Base-by-base conservation (phyloP, 768 basidiomycete species). In the Podaxis carcinomalis region DNA sequence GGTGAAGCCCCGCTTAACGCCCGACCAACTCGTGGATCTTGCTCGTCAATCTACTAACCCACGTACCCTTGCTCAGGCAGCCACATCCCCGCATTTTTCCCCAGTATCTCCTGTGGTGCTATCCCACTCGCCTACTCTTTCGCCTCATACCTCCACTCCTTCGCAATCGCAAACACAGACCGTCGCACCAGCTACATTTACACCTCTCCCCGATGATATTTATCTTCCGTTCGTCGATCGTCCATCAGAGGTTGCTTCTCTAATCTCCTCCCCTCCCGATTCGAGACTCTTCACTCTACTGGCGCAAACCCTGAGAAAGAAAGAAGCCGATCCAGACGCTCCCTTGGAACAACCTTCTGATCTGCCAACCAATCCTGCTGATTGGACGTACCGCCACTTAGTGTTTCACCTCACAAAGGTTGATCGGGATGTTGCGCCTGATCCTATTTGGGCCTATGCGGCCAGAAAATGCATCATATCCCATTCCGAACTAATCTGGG, bases 171-270 rank as follows among this genome's bases (percentile, higher is more conserved):
- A 32, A 63, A 62, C 7, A 36, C 67, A 54, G 32, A 61, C 61
- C 1, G 62, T 76, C 2, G 65, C 77, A 0, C 83, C 83, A 3
- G 82, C 85, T 1, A 84, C 84, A 1, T 93, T 93, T 69, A 90
- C 89, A 0, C 85, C 84, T 0, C 80, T 94, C 1, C 89, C 89
- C 4, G 84, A 85, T 21, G 86, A 91, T 62, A 83, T 92, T 32
- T 88, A 86, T 65, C 83, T 97, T 13, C 94, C 94, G 0, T 97
- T 94, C 74, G 80, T 95, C 63, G 88, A 95, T 64, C 86, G 94
- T 19, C 82, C 92, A 0, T 73, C 77, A 0, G 94, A 97, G 68
- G 92, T 95, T 1, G 64, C 80, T 3, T 75, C 83, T 7, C 80
- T 97, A 28, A 83, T 95, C 60, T 77, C 80, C 21, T 79, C 74